Conservation (phyloP, 2,329 filamentous ascomycete genomes). For the Kalaharituber pfeilii region DNA sequence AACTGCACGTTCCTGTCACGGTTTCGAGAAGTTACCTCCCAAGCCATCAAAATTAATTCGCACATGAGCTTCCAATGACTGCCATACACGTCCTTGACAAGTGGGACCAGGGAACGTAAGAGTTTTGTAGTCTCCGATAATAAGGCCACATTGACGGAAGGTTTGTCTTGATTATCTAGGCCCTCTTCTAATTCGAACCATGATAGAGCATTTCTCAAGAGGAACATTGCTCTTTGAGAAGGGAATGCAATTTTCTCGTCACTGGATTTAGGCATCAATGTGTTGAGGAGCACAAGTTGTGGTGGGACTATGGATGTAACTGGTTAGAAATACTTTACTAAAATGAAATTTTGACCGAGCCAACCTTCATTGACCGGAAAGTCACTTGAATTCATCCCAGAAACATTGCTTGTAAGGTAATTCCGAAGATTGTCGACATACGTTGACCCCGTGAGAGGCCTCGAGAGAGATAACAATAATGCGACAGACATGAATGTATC, state of each 20-base stretch:
- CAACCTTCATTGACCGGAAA: not conserved
- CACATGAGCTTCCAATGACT: conserved; percentile 52
- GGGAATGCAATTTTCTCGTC: conserved; percentile 16
- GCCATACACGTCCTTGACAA: conserved; percentile 68
- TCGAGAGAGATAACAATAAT: conserved; percentile 11
- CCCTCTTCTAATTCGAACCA: conserved; percentile 18
- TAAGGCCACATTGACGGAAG: conserved; percentile 19
- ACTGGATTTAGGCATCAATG: conserved; percentile 23
- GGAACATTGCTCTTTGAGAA: conserved; percentile 16
- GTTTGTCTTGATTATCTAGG: conserved; percentile 21
- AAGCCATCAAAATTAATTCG: conserved; percentile 11
- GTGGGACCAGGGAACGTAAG: conserved; percentile 47
- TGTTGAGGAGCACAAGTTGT: conserved; percentile 38
- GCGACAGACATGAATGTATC: conserved; percentile 12
- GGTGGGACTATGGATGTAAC: conserved; percentile 10
- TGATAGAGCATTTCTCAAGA: conserved; percentile 19
- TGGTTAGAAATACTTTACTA: too few species aligned
- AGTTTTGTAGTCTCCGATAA: conserved; percentile 38
- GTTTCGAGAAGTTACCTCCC: conserved; percentile 13
- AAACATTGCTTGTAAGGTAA: conserved; percentile 43
- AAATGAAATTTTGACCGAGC: too few species aligned
- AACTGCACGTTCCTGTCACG: not conserved
- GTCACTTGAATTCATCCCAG: conserved; percentile 31
- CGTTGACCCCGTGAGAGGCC: conserved; percentile 4
- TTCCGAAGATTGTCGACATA: conserved; percentile 37